Evolutionary conservation across 2,329 filamentous ascomycete species (phyloP).

Genomic region (Cladosporium cucumerinum): DNA sequence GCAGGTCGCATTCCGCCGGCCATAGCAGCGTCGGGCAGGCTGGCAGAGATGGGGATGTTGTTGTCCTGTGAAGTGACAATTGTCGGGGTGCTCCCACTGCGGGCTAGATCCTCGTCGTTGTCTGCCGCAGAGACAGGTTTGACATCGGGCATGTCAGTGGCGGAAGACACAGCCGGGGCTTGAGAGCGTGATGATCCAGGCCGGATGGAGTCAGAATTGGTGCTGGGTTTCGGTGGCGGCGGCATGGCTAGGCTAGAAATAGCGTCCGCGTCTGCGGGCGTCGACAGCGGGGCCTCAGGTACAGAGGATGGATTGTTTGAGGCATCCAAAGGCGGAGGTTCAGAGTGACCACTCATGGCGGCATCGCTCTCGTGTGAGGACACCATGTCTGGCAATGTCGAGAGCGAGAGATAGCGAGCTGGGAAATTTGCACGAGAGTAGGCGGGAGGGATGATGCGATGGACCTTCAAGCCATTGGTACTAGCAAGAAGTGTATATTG

Average conservation of each 20-base stretch:
- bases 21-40: constrained; percentile 21
- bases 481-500: constrained; percentile 1
- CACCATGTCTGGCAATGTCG: constrained; percentile 20
- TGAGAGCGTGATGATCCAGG: background rate
- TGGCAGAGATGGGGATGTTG: constrained; percentile 11
- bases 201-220: constrained; percentile 7
- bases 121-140: background rate
- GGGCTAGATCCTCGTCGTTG: background rate
- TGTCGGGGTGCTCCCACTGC: constrained; percentile 4
- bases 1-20: constrained; percentile 22
- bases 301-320: background rate
- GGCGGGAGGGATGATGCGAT: background rate
- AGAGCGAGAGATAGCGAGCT: constrained; percentile 2
- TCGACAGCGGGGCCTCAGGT: background rate
- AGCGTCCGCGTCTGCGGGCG: constrained; percentile 1
- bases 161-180: background rate
- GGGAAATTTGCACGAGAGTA: constrained; percentile 2
- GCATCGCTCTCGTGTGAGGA: constrained; percentile 1
- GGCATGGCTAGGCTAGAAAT: constrained; percentile 14
- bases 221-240: constrained; percentile 13
- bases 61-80: constrained; percentile 6
- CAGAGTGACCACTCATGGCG: background rate
- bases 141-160: background rate
- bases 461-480: constrained; percentile 11
- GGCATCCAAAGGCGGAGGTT: background rate